Evolutionary conservation across 495 filamentous ascomycete species (phyloP).

Genomic region (Penicillium paradoxum): DNA sequence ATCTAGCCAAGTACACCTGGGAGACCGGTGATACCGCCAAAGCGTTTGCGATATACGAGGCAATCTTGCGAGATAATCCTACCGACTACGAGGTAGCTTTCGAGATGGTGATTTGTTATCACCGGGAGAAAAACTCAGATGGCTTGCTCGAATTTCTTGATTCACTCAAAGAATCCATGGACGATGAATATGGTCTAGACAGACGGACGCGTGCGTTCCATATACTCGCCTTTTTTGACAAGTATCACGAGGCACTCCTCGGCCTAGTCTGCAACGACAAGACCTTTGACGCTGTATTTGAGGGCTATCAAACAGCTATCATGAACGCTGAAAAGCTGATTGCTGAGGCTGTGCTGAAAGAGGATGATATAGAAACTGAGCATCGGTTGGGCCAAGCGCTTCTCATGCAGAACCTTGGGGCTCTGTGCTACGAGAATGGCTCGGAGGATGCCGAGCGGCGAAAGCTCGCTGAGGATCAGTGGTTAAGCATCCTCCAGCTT

Average conservation of each 20-base stretch:
- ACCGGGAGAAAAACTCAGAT: background rate
- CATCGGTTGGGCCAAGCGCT: background rate
- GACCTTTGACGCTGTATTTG: constrained; percentile 5
- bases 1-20: constrained; percentile 8
- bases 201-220: constrained; percentile 9
- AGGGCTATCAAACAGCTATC: constrained; percentile 10
- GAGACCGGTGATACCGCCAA: background rate
- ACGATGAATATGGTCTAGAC: constrained; percentile 3
- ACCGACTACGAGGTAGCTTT: constrained; percentile 7
- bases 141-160: constrained; percentile 12
- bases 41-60: constrained; percentile 10
- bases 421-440: constrained; percentile 5
- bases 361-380: background rate
- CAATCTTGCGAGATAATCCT: background rate
- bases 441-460: background rate
- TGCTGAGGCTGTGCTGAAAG: background rate
- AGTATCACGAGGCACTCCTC: constrained; percentile 8
- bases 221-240: background rate
- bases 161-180: constrained; percentile 7
- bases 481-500: constrained; percentile 6
- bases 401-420: constrained; percentile 8
- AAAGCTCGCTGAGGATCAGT: constrained; percentile 5
- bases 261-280: background rate
- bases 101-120: background rate
- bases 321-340: background rate